phyloP scores from a whole-genome alignment of 2,329 filamentous ascomycete species.

The Rutstroemia sydowiana region DNA sequence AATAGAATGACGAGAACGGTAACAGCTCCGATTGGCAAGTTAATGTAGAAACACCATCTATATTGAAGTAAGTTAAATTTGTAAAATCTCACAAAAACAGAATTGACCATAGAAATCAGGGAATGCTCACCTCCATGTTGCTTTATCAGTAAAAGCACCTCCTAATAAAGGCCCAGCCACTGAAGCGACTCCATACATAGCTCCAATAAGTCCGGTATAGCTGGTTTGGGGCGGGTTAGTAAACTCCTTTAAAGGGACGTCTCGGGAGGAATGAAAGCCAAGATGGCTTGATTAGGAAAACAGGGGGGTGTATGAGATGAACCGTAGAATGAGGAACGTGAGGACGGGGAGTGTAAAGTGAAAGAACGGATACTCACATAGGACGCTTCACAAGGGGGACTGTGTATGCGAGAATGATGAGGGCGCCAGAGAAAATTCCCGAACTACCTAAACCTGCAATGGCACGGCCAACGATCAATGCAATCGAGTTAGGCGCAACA shows the following conservation, averaged over 20 bases:
- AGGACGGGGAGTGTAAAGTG: no score
- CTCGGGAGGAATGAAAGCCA: no score
- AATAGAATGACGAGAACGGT: slow-evolving; percentile 34
- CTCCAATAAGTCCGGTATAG: background rate
- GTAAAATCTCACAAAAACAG: slow-evolving; percentile 4
- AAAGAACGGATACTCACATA: no score
- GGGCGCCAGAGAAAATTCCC: background rate
- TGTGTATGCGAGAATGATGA: background rate
- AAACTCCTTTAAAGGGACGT: no score
- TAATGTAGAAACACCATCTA: slow-evolving; percentile 25
- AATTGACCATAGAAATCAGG: background rate
- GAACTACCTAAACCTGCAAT: background rate
- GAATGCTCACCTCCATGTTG: background rate
- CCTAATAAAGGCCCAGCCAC: background rate
- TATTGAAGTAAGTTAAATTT: slow-evolving; percentile 17
- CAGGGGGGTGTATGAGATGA: no score
- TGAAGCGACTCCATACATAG: background rate
- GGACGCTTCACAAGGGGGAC: background rate
- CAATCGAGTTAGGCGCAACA: background rate
- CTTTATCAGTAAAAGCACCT: background rate
- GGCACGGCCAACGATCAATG: background rate
- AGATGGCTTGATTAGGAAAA: no score
- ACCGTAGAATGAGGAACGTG: no score
- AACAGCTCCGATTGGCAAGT: slow-evolving; percentile 30
- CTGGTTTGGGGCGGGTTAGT: no score